Evolutionary conservation across 805 yeast genomes (phyloP), one percentile per base, ranked within the genome.

Genomic region (Starmerella apis): DNA sequence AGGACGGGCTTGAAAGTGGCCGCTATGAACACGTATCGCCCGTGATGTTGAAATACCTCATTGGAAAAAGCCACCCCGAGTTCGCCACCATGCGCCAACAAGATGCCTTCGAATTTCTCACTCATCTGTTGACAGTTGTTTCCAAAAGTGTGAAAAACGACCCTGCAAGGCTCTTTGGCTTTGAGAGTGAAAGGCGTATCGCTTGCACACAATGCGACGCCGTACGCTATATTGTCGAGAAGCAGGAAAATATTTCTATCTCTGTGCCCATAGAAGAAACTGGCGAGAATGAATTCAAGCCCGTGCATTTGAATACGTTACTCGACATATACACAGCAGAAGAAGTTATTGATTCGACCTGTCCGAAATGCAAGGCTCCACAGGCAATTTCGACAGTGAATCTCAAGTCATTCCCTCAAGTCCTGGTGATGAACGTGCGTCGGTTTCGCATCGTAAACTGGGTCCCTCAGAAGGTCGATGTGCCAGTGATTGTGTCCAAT

Each of bases 61-160:
- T 92, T 47, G 96, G 96, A 3, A 74, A 75, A 46, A 77, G 78
- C 32, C 94, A 92, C 64, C 71, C 72, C 16, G 98, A 92, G 61
- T 92, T 92, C 59, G 72, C 80, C 41, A 80, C 95, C 0, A 84
- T 81, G 73, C 78, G 80, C 58, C 99, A 92, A 63, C 98, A 92
- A 65, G 99, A 92, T 69, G 92, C 97, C 0, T 83, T 80, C 70
- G 98, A 92, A 64, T 92, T 87, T 62, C 75, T 87, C 66, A 66
- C 77, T 4, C 83, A 79, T 62, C 65, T 90, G 8, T 61, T 80
- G 25, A 83, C 81, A 49, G 74, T 77, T 54, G 64, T 87, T 24
- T 88, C 59, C 1, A 49, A 53, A 28, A 56, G 57, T 9, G 53
- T 58, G 16, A 50, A 47, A 23, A 49, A 46, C 11, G 68, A 69